phyloP scores from a whole-genome alignment of 129 eudicot genomes.

The sunflower (Helianthus annuus) region DNA sequence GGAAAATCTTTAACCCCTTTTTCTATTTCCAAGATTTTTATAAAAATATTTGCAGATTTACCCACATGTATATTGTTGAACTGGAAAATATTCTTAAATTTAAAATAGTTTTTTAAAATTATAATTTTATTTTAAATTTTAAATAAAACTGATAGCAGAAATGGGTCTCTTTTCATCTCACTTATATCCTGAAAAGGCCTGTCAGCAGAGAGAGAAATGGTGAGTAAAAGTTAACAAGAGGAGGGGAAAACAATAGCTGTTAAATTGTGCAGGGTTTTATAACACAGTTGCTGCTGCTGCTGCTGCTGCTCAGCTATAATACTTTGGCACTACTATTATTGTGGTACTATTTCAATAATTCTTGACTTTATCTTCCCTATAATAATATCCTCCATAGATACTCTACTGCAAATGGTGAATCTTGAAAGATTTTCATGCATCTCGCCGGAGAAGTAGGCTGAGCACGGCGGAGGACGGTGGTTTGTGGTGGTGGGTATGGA shows the following conservation, averaged over 20 bases:
- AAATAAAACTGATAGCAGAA: slow-evolving; percentile 15
- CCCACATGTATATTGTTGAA: slow-evolving; percentile 23
- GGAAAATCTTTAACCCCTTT: slow-evolving; percentile 24
- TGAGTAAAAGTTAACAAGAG: slow-evolving; percentile 9
- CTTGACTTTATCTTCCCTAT: slow-evolving; percentile 61
- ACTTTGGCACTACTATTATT: slow-evolving; percentile 23
- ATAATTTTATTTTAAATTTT: not conserved
- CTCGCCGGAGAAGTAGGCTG: slow-evolving; percentile 20
- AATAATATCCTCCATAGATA: not conserved
- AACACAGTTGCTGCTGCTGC: slow-evolving; percentile 26
- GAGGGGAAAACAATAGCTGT: slow-evolving; percentile 39
- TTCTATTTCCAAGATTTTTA: not conserved
- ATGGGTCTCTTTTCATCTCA: slow-evolving; percentile 33
- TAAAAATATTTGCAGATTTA: slow-evolving; percentile 1
- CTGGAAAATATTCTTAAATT: slow-evolving; percentile 19
- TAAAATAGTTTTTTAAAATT: slow-evolving; percentile 22
- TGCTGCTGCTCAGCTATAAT: slow-evolving; percentile 19
- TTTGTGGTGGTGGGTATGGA: slow-evolving; percentile 12
- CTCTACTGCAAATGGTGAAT: slow-evolving; percentile 31
- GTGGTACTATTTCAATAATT: slow-evolving; percentile 34
- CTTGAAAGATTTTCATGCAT: slow-evolving; percentile 14
- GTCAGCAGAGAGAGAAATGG: slow-evolving; percentile 35
- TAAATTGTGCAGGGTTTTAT: slow-evolving; percentile 49
- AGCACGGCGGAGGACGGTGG: slow-evolving; percentile 18
- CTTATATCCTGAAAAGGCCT: slow-evolving; percentile 36